phyloP scores from a whole-genome alignment of 352 stramenopile genomes.

The Phytophthora ramorum region DNA sequence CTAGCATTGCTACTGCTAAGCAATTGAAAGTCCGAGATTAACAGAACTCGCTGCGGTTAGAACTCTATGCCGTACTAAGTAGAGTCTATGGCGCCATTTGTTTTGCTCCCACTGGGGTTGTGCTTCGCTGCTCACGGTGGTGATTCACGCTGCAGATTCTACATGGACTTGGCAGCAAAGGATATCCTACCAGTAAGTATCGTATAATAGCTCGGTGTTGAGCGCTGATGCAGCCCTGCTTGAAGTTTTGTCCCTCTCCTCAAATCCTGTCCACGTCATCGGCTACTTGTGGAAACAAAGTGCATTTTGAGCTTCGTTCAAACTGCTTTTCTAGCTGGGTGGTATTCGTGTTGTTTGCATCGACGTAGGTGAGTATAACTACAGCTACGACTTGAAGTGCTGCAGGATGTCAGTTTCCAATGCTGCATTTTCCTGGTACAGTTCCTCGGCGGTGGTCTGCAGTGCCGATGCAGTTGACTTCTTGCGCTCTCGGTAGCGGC shows the following conservation, averaged over 20 bases:
- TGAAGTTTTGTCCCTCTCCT: no score
- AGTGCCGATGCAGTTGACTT: slow-evolving; percentile 42
- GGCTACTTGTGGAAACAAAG: neutral
- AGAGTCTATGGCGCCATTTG: slow-evolving; percentile 1
- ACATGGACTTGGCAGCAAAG: no score
- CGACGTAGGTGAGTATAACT: neutral
- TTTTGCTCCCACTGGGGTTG: no score
- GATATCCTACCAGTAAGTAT: no score
- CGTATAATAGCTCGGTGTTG: no score
- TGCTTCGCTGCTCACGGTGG: no score
- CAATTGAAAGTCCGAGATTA: no score
- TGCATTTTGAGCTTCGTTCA: neutral
- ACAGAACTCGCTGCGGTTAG: neutral
- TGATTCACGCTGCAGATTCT: no score
- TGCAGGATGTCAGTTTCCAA: slow-evolving; percentile 48
- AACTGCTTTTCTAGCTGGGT: neutral
- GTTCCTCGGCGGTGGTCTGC: slow-evolving; percentile 45
- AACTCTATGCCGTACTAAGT: neutral
- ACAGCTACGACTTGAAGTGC: slow-evolving; percentile 14
- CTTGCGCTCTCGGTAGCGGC: slow-evolving; percentile 57
- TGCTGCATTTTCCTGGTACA: slow-evolving; percentile 58
- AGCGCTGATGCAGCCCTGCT: no score
- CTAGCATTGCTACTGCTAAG: no score
- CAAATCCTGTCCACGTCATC: neutral
- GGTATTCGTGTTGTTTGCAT: neutral